Evolutionary conservation across 495 filamentous ascomycete species (phyloP).

Genomic region (Lasiosphaeris hirsuta): DNA sequence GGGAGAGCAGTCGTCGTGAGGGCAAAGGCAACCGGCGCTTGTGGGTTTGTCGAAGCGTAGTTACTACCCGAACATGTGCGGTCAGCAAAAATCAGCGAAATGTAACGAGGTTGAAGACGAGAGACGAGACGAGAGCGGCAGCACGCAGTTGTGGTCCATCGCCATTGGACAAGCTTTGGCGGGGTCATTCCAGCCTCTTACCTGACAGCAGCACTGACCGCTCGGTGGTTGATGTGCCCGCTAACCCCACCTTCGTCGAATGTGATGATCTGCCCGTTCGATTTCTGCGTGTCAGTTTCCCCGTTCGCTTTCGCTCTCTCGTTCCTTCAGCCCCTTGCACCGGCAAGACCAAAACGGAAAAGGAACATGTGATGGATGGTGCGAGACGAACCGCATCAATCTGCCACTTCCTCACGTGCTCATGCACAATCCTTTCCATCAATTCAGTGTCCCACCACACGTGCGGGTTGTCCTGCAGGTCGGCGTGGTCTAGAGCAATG

Average conservation of each 20-base stretch:
- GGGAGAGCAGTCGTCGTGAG: slow-evolving; percentile 35
- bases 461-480: slow-evolving; percentile 41
- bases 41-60: slow-evolving; percentile 28
- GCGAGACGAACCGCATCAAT: slow-evolving; percentile 33
- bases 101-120: not conserved
- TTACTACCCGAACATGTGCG: slow-evolving; percentile 15
- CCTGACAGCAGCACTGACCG: slow-evolving; percentile 42
- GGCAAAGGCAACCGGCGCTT: slow-evolving; percentile 34
- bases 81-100: slow-evolving; percentile 12
- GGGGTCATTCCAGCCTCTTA: slow-evolving; percentile 24
- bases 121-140: not conserved
- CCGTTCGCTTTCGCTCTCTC: not conserved
- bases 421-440: slow-evolving; percentile 30
- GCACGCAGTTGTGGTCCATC: not conserved
- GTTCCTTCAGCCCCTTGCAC: not conserved
- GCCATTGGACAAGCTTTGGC: slow-evolving; percentile 1
- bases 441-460: slow-evolving; percentile 39
- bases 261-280: slow-evolving; percentile 37
- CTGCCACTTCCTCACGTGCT: slow-evolving; percentile 38
- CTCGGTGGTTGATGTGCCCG: slow-evolving; percentile 43
- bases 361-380: not conserved
- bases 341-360: not conserved
- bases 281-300: not conserved
- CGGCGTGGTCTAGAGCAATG: slow-evolving; percentile 32
- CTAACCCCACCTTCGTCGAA: slow-evolving; percentile 42